These are phyloP conservation scores for Pichia sp. DNA, from an alignment of 1,139 yeast species.

Conservation along the genomic window DNA sequence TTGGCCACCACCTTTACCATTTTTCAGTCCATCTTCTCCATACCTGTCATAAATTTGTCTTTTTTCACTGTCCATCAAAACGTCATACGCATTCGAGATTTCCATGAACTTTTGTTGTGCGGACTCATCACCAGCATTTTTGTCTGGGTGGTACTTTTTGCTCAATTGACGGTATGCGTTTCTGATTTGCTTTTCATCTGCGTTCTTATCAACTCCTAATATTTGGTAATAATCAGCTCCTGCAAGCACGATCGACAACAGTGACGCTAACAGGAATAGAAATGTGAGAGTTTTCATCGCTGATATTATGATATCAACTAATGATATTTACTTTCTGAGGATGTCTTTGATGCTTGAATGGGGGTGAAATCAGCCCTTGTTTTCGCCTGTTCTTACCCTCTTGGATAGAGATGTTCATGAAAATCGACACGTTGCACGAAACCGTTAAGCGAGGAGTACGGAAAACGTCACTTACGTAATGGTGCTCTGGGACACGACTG, in stretches of 20 bases:
- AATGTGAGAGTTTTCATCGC: neutral
- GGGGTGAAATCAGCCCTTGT: no score
- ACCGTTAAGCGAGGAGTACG: neutral
- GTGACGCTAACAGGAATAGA: neutral
- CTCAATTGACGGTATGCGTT: conserved; percentile 80
- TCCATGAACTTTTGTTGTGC: conserved; percentile 86
- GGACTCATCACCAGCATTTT: conserved; percentile 72
- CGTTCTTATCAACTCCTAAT: conserved; percentile 65
- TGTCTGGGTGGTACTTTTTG: conserved; percentile 92
- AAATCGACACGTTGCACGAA: neutral
- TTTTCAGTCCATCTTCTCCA: conserved; percentile 77
- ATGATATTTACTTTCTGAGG: no score
- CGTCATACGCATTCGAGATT: conserved; percentile 91
- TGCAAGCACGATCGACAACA: conserved; percentile 10
- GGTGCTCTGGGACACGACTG: no score
- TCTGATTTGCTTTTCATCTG: conserved; percentile 78
- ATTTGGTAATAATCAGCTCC: conserved; percentile 31
- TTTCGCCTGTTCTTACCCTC: neutral
- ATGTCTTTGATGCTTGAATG: no score
- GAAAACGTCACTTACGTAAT: no score
- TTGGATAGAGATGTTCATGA: neutral
- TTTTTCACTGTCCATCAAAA: conserved; percentile 70
- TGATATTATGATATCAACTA: neutral
- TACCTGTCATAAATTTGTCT: conserved; percentile 67
- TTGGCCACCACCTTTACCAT: conserved; percentile 34